These are phyloP conservation scores for Cynanchum wilfordii DNA, from an alignment of 257 asterid species.

Conservation along the genomic window DNA sequence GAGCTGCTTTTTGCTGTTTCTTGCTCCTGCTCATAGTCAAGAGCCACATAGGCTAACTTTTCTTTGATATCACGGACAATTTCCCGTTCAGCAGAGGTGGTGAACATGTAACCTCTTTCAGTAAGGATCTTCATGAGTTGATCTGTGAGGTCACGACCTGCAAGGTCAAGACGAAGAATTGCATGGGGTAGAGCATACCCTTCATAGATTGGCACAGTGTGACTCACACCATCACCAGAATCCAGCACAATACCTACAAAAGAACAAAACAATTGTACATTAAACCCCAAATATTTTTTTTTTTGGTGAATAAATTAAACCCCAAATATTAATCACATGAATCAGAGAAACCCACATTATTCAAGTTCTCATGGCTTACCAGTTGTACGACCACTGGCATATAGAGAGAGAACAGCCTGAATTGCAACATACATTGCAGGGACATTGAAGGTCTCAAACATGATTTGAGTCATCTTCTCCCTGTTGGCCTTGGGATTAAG, in stretches of 20 bases:
- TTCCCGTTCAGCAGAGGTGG: slow-evolving; percentile 55
- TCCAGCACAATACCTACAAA: slow-evolving; percentile 45
- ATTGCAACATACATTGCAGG: slow-evolving; percentile 54
- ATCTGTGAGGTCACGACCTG: slow-evolving; percentile 49
- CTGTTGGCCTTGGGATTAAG: slow-evolving; percentile 50
- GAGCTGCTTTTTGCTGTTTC: slow-evolving; percentile 44
- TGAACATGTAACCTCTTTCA: slow-evolving; percentile 52
- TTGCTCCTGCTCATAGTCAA: slow-evolving; percentile 43
- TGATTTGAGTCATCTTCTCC: slow-evolving; percentile 50
- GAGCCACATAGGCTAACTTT: slow-evolving; percentile 47
- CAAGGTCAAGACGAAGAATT: slow-evolving; percentile 47
- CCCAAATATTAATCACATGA: neutral
- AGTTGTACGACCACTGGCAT: slow-evolving; percentile 51
- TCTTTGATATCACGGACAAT: slow-evolving; percentile 47
- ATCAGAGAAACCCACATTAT: neutral
- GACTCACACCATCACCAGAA: slow-evolving; percentile 54
- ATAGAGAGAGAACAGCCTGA: slow-evolving; percentile 50
- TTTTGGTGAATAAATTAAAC: no score
- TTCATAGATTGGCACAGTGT: slow-evolving; percentile 46
- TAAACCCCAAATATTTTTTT: neutral
- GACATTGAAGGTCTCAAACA: slow-evolving; percentile 45
- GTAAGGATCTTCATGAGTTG: slow-evolving; percentile 45
- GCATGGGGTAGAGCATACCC: slow-evolving; percentile 50
- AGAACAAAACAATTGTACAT: neutral
- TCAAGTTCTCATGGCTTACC: slow-evolving; percentile 24